Conservation (phyloP, 176 grass and related monocot genomes). For the Juncus effusus region DNA sequence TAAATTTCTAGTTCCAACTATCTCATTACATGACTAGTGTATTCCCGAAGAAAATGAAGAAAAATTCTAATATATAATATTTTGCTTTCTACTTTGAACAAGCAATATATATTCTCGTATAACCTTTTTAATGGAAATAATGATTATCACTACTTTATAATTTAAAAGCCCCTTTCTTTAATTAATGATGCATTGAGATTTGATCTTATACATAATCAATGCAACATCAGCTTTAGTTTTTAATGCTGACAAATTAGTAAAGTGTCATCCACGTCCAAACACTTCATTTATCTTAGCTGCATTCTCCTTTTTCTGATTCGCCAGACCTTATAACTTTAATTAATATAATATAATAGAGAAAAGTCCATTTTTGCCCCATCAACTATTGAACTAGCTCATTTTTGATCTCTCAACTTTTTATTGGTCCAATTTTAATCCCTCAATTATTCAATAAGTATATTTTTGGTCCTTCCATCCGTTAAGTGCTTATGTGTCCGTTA, state of each 20-base stretch:
- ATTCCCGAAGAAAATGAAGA: background rate
- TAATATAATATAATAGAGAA: background rate
- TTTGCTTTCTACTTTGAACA: background rate
- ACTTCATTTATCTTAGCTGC: background rate
- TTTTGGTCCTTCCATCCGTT: too few relatives aligned
- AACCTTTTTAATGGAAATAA: background rate
- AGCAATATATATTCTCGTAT: background rate
- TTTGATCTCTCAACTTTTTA: too few relatives aligned
- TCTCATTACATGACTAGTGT: too few relatives aligned
- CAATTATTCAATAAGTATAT: too few relatives aligned
- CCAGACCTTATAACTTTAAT: slow-evolving; percentile 19
- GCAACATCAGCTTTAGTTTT: slow-evolving; percentile 12
- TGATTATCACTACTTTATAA: background rate
- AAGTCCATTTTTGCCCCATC: too few relatives aligned
- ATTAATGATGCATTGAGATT: slow-evolving; percentile 16
- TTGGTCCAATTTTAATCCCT: too few relatives aligned
- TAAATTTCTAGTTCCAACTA: too few relatives aligned
- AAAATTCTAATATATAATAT: background rate
- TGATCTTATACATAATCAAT: background rate
- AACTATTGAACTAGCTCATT: too few relatives aligned
- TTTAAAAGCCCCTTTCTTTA: slow-evolving; percentile 7
- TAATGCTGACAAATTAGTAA: slow-evolving; percentile 19
- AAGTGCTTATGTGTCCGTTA: too few relatives aligned
- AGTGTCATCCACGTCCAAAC: slow-evolving; percentile 17
- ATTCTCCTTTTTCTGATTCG: slow-evolving; percentile 21